Evolutionary conservation across 495 filamentous ascomycete species (phyloP).

Genomic region (Podospora fimiseda): DNA sequence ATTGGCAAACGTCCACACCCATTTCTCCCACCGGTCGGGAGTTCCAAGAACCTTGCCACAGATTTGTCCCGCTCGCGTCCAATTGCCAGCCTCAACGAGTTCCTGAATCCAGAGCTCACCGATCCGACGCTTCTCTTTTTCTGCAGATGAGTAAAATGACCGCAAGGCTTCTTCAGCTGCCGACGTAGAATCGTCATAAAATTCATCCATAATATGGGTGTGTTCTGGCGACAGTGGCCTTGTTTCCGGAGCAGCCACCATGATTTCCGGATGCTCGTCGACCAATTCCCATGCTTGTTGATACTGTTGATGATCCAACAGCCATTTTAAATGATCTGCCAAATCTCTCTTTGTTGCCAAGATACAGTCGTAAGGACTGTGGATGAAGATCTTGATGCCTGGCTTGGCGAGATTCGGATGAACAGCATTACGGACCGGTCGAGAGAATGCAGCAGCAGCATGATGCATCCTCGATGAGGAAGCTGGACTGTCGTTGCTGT

Average conservation of each 20-base stretch:
- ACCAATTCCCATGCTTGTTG: conserved; percentile 82
- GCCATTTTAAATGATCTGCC: conserved; percentile 76
- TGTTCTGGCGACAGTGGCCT: conserved; percentile 44
- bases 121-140: conserved; percentile 86
- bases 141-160: conserved; percentile 56
- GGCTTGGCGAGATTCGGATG: conserved; percentile 49
- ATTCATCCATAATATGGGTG: conserved; percentile 57
- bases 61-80: conserved; percentile 67
- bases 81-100: conserved; percentile 63
- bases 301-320: conserved; percentile 71
- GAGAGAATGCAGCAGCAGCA: conserved; percentile 13
- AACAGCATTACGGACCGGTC: conserved; percentile 25
- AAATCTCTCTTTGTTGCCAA: conserved; percentile 79
- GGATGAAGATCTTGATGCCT: conserved; percentile 89
- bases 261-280: conserved; percentile 73
- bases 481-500: conserved; percentile 48
- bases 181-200: conserved; percentile 71
- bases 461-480: conserved; percentile 26
- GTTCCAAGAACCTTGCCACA: conserved; percentile 75
- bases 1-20: conserved; percentile 84
- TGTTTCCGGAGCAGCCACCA: conserved; percentile 32
- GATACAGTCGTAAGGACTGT: conserved; percentile 92
- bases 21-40: conserved; percentile 85
- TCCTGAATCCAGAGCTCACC: conserved; percentile 91
- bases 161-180: conserved; percentile 49